Conservation (phyloP, 129 eudicot species). For the Kitagawia praeruptora region DNA sequence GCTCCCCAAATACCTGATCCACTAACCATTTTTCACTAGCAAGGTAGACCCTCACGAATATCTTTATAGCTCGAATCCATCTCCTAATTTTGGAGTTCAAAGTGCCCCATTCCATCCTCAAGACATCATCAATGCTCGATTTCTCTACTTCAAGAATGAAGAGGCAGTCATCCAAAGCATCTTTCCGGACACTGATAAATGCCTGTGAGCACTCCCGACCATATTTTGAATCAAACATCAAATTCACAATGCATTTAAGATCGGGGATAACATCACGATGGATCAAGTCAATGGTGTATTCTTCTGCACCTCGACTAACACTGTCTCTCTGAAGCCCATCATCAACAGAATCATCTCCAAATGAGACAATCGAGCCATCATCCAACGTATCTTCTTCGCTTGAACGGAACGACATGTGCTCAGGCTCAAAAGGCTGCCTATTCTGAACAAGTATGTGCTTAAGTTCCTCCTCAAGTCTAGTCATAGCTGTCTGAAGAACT, state of each 20-base stretch:
- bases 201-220: conserved; percentile 79
- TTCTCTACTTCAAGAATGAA: conserved; percentile 70
- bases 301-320: conserved; percentile 57
- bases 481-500: conserved; percentile 73
- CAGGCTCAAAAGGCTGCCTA: conserved; percentile 81
- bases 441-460: conserved; percentile 65
- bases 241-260: conserved; percentile 51
- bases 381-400: conserved; percentile 68
- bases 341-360: conserved; percentile 68
- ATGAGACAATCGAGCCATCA: conserved; percentile 48
- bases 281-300: conserved; percentile 56
- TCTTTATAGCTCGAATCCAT: conserved; percentile 71
- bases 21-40: conserved; percentile 62
- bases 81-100: conserved; percentile 67
- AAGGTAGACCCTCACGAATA: conserved; percentile 68
- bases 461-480: conserved; percentile 74
- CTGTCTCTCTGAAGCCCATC: conserved; percentile 65
- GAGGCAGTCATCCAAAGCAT: conserved; percentile 72
- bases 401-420: conserved; percentile 77
- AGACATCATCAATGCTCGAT: conserved; percentile 73
- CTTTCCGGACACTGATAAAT: conserved; percentile 55
- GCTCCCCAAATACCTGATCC: conserved; percentile 68
- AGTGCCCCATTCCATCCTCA: conserved; percentile 82
- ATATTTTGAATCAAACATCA: conserved; percentile 74
- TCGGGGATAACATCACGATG: conserved; percentile 64